phyloP scores from a whole-genome alignment of 139 green algal genomes.

The Chlamydomonas sp. region DNA sequence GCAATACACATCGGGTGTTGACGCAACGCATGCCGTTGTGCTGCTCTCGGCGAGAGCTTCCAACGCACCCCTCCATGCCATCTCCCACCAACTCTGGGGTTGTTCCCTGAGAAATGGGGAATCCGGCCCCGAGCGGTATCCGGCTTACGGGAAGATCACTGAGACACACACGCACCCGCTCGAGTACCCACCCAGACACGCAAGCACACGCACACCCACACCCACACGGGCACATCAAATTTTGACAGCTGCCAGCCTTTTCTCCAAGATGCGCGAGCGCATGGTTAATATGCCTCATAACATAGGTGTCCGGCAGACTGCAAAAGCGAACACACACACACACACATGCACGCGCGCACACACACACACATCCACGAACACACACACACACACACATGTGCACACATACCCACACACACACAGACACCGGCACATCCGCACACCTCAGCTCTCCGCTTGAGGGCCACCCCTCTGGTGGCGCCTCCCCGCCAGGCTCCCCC shows the following conservation, averaged over 20 bases:
- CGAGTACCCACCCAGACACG: too few species aligned
- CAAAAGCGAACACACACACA: too few species aligned
- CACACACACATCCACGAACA: neutral
- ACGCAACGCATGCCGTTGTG: too few species aligned
- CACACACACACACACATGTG: neutral
- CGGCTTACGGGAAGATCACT: neutral
- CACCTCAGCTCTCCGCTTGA: slow-evolving; percentile 2
- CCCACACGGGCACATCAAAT: neutral
- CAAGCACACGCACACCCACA: neutral
- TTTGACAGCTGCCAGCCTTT: neutral
- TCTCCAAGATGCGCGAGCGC: neutral
- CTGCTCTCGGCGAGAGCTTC: too few species aligned
- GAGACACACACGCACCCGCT: neutral
- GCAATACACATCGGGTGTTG: too few species aligned
- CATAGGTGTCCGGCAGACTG: too few species aligned
- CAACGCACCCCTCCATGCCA: too few species aligned
- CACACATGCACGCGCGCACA: too few species aligned
- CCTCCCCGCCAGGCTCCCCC: slow-evolving; percentile 1
- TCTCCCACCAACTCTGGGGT: too few species aligned
- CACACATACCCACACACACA: slow-evolving; percentile 1
- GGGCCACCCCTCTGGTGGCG: slow-evolving; percentile 50
- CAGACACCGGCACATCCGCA: neutral
- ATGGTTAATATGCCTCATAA: neutral
- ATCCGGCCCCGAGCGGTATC: too few species aligned
- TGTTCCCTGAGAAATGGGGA: too few species aligned